A percentile compares a stretch with the other conserved stretches of the same genome.
Evolutionary conservation across 306 rosid species (phyloP).

Genomic region (Cotoneaster glaucophyllus): DNA sequence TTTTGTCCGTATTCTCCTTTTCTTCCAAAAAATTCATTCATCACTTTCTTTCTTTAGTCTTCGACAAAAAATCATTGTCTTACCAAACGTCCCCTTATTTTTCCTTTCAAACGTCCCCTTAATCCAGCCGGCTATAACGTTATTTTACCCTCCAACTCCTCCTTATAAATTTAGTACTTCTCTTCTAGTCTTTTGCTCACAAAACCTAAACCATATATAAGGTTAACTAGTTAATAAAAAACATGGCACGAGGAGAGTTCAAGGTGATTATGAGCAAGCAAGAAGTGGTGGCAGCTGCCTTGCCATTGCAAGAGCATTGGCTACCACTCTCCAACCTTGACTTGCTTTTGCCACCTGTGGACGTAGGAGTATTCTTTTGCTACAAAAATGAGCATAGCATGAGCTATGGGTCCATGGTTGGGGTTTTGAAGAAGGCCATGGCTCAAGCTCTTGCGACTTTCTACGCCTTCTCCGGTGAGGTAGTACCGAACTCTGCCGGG

Average conservation of each 20-base stretch:
- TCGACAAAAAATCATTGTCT: no score
- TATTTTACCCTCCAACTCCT: no score
- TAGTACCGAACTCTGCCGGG: slow-evolving; percentile 36
- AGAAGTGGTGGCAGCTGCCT: slow-evolving; percentile 49
- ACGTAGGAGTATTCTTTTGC: slow-evolving; percentile 67
- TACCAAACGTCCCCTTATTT: no score
- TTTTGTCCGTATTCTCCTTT: no score
- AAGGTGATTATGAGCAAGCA: slow-evolving; percentile 26
- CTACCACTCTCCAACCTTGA: slow-evolving; percentile 76
- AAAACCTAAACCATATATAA: neutral
- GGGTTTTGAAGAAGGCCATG: slow-evolving; percentile 40
- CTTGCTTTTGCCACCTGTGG: slow-evolving; percentile 53
- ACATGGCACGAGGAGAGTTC: slow-evolving; percentile 16
- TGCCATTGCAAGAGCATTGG: slow-evolving; percentile 63
- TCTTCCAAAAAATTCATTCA: no score
- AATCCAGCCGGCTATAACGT: no score
- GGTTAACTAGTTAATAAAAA: neutral
- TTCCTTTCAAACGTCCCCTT: no score
- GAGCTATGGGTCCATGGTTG: slow-evolving; percentile 26
- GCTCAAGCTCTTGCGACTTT: slow-evolving; percentile 40
- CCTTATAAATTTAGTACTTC: neutral
- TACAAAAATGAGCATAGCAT: slow-evolving; percentile 15
- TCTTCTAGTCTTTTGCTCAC: neutral
- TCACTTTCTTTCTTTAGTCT: no score
- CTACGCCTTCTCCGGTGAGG: slow-evolving; percentile 65